Conservation (phyloP, 345 rosid genomes). For the Eucalyptus erythrocorys region DNA sequence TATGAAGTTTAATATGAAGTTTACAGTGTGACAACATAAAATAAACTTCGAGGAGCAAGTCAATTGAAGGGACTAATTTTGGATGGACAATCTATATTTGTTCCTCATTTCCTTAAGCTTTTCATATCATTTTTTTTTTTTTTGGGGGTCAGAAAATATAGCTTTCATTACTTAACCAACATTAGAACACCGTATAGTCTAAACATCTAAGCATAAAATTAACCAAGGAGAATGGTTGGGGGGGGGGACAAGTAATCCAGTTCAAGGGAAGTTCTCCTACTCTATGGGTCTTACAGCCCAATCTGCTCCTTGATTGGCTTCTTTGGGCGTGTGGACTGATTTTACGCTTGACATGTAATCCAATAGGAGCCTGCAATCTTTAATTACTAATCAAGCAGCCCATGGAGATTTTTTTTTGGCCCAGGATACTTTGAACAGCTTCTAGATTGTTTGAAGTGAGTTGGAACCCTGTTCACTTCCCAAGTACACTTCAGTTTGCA, state of each 20-base stretch:
- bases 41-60: neutral
- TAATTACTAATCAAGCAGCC: rapidly evolving
- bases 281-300: rapidly evolving
- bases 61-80: neutral
- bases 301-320: rapidly evolving
- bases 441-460: too few relatives aligned
- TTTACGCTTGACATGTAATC: too few relatives aligned
- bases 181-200: rapidly evolving
- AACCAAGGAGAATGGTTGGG: too few relatives aligned
- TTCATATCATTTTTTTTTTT: neutral
- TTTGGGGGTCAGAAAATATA: too few relatives aligned
- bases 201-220: too few relatives aligned
- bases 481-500: rapidly evolving
- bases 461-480: too few relatives aligned
- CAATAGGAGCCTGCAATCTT: too few relatives aligned
- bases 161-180: too few relatives aligned
- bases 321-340: too few relatives aligned
- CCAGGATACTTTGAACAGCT: rapidly evolving
- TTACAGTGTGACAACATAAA: rapidly evolving
- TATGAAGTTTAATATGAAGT: neutral
- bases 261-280: too few relatives aligned
- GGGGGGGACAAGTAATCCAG: too few relatives aligned
- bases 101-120: neutral
- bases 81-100: rapidly evolving
- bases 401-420: too few relatives aligned